Percentiles rank a stretch among this genome's conserved stretches.
Evolutionary conservation across 2,329 filamentous ascomycete species (phyloP).

Genomic region (Fusarium bulbicola): DNA sequence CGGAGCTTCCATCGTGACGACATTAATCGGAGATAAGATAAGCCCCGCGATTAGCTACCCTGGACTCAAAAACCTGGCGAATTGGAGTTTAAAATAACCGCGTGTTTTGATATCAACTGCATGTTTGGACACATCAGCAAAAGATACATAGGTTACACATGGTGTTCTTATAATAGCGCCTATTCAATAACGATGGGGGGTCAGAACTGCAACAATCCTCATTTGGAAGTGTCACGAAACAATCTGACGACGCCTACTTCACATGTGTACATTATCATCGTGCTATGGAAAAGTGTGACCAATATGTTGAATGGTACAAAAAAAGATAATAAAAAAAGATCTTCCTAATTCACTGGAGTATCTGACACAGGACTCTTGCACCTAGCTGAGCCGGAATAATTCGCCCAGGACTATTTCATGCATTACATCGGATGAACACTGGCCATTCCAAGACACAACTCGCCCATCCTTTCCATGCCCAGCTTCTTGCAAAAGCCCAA

Average conservation of each 20-base stretch:
- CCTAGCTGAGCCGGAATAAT: too few species aligned
- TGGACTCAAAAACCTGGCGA: background rate
- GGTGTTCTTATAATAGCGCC: background rate
- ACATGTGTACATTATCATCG: background rate
- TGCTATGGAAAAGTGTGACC: background rate
- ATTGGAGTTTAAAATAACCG: background rate
- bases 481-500: slow-evolving; percentile 41
- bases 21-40: slow-evolving; percentile 40
- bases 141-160: background rate
- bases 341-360: background rate
- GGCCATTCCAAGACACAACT: slow-evolving; percentile 1
- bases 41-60: slow-evolving; percentile 14
- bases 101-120: background rate
- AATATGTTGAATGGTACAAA: background rate
- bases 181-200: background rate
- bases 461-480: slow-evolving; percentile 33
- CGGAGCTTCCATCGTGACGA: slow-evolving; percentile 34
- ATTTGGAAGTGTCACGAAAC: background rate
- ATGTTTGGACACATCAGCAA: background rate
- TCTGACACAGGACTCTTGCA: background rate
- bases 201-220: background rate
- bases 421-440: background rate
- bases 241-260: background rate
- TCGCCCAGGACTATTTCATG: too few species aligned
- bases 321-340: background rate